Percentiles rank a stretch among this genome's conserved stretches.
Conservation (phyloP, 1,139 yeast genomes). For the Geotrichum carabidarum region DNA sequence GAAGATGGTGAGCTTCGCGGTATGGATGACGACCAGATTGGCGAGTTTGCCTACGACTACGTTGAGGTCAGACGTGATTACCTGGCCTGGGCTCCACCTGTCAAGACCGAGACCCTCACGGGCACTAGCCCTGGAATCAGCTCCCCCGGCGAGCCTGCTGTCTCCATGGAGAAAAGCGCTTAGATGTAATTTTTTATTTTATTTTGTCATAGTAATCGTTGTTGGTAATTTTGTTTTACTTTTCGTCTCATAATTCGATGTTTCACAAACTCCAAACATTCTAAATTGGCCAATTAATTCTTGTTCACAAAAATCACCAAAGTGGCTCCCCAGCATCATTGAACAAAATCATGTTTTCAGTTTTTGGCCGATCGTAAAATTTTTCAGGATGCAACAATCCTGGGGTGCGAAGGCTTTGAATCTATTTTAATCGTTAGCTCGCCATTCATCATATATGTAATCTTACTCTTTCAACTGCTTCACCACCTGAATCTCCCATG, state of each 20-base stretch:
- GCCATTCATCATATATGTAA: not conserved
- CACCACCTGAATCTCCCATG: slow-evolving; percentile 50
- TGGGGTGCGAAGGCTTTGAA: slow-evolving; percentile 23
- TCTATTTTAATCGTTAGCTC: slow-evolving; percentile 12
- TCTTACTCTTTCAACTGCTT: slow-evolving; percentile 35
- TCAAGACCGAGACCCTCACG: slow-evolving; percentile 10
- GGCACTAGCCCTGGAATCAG: slow-evolving; percentile 1
- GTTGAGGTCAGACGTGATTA: slow-evolving; percentile 95
- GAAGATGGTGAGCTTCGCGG: slow-evolving; percentile 86
- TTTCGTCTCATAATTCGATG: not conserved
- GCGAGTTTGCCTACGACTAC: slow-evolving; percentile 96
- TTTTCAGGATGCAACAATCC: slow-evolving; percentile 33
- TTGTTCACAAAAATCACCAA: slow-evolving; percentile 34
- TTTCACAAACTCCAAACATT: too few species aligned
- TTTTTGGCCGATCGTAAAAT: slow-evolving; percentile 34
- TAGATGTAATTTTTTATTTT: slow-evolving; percentile 1
- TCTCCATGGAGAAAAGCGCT: slow-evolving; percentile 11
- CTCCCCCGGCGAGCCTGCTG: slow-evolving; percentile 3
- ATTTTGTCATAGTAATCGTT: not conserved
- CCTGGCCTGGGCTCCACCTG: slow-evolving; percentile 54
- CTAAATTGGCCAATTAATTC: too few species aligned
- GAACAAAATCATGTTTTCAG: slow-evolving; percentile 41
- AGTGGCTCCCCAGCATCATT: slow-evolving; percentile 41
- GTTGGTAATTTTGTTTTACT: not conserved
- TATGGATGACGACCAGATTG: slow-evolving; percentile 94